phyloP scores from a whole-genome alignment of 164 flowering plant species.

The Echeveria elegans region DNA sequence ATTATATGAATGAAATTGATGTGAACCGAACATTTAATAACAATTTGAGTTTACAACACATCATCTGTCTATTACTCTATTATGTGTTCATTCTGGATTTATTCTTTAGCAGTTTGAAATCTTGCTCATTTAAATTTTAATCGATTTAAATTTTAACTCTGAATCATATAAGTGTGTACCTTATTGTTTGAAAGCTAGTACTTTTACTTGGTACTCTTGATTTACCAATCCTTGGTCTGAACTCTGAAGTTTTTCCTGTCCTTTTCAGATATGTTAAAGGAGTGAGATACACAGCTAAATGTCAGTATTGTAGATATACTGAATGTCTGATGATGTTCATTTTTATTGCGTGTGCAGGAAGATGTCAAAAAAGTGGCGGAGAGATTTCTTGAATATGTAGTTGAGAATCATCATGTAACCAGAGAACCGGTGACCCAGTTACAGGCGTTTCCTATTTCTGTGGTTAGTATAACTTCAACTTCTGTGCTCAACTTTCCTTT shows the following conservation, averaged over 20 bases:
- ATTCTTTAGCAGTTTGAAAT: not conserved
- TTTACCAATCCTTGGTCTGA: not conserved
- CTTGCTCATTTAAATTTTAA: not conserved
- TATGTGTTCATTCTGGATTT: not conserved
- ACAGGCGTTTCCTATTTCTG: conserved; percentile 75
- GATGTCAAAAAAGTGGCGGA: conserved; percentile 36
- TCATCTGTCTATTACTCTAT: too few species aligned
- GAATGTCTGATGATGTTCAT: not conserved
- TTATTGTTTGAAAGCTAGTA: not conserved
- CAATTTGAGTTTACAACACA: too few species aligned
- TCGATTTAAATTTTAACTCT: not conserved
- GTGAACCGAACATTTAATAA: not conserved
- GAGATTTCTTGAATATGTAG: conserved; percentile 55
- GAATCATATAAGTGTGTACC: not conserved
- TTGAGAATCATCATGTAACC: conserved; percentile 46
- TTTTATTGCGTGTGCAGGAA: conserved; percentile 45
- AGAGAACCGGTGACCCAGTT: conserved; percentile 43
- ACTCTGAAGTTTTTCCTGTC: not conserved
- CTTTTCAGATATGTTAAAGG: not conserved
- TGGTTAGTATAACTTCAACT: conserved; percentile 42
- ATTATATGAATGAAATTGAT: not conserved
- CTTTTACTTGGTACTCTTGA: not conserved
- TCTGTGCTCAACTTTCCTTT: not conserved
- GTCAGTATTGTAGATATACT: not conserved
- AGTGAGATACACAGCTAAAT: not conserved